Evolutionary conservation across 1,284 basidiomycete species (phyloP).

Genomic region (Microstroma glucosiphilum): DNA sequence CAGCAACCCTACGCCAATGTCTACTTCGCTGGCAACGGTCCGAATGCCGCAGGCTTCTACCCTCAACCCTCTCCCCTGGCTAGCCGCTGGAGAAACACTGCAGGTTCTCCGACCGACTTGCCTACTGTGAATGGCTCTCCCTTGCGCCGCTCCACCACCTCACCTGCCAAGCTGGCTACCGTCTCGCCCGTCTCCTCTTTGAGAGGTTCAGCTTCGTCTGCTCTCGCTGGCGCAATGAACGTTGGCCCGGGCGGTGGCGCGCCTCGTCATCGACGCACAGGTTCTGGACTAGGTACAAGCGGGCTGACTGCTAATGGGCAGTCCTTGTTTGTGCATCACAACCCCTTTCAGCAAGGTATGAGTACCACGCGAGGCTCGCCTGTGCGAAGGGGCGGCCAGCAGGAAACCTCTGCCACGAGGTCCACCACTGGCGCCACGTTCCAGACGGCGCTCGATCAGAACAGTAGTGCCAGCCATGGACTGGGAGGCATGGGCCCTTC

Average conservation of each 20-base stretch:
- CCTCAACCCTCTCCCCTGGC: slow-evolving; percentile 9
- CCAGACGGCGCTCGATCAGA: no score
- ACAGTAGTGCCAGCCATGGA: neutral
- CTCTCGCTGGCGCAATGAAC: slow-evolving; percentile 4
- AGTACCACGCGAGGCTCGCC: slow-evolving; percentile 4
- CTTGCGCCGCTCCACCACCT: neutral
- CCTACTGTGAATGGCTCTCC: no score
- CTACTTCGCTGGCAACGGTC: no score
- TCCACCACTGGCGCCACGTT: no score
- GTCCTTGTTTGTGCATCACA: neutral
- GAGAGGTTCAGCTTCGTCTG: neutral
- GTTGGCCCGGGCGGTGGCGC: neutral
- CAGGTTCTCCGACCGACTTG: slow-evolving; percentile 4
- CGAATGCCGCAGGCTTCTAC: neutral
- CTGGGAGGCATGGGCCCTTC: neutral
- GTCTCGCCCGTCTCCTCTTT: slow-evolving; percentile 7
- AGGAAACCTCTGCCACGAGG: neutral
- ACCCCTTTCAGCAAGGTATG: neutral
- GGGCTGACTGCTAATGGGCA: no score
- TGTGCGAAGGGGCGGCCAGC: neutral
- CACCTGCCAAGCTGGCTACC: neutral
- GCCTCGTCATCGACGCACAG: no score
- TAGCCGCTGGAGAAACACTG: neutral
- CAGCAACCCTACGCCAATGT: neutral
- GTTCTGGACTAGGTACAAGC: no score